phyloP scores from a whole-genome alignment of 352 stramenopile species.

The Aphanomyces stellatus region DNA sequence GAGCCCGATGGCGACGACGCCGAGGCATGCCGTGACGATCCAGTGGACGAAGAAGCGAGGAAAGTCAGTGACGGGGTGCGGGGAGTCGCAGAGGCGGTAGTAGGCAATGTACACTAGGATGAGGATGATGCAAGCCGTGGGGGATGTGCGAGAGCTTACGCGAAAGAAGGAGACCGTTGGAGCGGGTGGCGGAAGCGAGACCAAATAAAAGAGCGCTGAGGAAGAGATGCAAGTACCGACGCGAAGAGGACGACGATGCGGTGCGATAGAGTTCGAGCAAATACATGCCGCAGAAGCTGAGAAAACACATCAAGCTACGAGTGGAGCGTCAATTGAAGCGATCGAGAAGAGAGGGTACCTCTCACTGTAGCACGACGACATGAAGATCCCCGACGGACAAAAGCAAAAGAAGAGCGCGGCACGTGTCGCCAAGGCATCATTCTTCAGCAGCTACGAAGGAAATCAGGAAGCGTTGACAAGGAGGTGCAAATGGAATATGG shows the following conservation, averaged over 20 bases:
- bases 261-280: slow-evolving; percentile 37
- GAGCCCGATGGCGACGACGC: slow-evolving; percentile 44
- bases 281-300: slow-evolving; percentile 74
- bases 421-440: slow-evolving; percentile 44
- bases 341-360: slow-evolving; percentile 27
- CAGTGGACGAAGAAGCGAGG: slow-evolving; percentile 45
- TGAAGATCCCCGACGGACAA: slow-evolving; percentile 70
- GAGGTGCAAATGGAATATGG: no score
- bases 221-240: slow-evolving; percentile 25
- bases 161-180: slow-evolving; percentile 69
- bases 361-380: slow-evolving; percentile 72
- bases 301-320: slow-evolving; percentile 55
- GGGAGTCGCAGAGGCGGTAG: slow-evolving; percentile 49
- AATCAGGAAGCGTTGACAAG: background rate
- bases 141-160: slow-evolving; percentile 32
- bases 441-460: slow-evolving; percentile 26
- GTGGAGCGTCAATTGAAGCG: background rate
- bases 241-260: slow-evolving; percentile 16
- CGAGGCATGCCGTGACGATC: slow-evolving; percentile 47
- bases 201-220: slow-evolving; percentile 48
- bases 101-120: slow-evolving; percentile 64
- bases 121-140: background rate
- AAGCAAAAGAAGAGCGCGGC: slow-evolving; percentile 72
- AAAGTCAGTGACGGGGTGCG: slow-evolving; percentile 25
- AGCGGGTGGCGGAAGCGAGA: slow-evolving; percentile 52